These are phyloP conservation scores for Raffaelea albimanens DNA, from an alignment of 2,329 filamentous ascomycete species.

Conservation along the genomic window DNA sequence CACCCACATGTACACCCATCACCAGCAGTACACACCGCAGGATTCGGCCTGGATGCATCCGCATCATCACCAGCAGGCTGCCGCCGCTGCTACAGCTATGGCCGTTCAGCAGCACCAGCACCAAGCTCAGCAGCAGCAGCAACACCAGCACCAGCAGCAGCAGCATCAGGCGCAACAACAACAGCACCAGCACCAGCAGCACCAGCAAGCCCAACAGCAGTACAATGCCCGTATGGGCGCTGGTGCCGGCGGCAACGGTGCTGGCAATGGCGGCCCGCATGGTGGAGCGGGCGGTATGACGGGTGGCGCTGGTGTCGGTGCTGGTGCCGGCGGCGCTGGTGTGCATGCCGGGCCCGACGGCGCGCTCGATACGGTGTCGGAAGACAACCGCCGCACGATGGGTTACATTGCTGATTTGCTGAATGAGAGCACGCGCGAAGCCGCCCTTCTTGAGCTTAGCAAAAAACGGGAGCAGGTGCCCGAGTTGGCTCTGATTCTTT, in stretches of 20 bases:
- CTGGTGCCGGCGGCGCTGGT: slow-evolving; percentile 34
- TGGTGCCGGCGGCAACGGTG: slow-evolving; percentile 30
- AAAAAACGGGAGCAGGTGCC: slow-evolving; percentile 98
- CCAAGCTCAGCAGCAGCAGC: slow-evolving; percentile 50
- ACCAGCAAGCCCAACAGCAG: slow-evolving; percentile 55
- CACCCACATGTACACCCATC: slow-evolving; percentile 57
- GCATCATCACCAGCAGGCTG: slow-evolving; percentile 48
- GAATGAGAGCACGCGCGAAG: slow-evolving; percentile 78
- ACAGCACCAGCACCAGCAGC: slow-evolving; percentile 47
- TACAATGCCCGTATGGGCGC: slow-evolving; percentile 43
- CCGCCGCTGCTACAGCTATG: slow-evolving; percentile 42
- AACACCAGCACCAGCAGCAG: slow-evolving; percentile 50
- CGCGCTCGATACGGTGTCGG: slow-evolving; percentile 58
- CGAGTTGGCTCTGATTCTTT: slow-evolving; percentile 88
- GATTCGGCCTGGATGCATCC: slow-evolving; percentile 61
- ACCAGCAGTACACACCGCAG: slow-evolving; percentile 56
- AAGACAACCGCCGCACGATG: slow-evolving; percentile 89
- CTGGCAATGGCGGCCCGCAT: slow-evolving; percentile 34
- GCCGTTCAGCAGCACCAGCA: slow-evolving; percentile 34
- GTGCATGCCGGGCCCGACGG: slow-evolving; percentile 41
- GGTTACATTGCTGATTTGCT: slow-evolving; percentile 87
- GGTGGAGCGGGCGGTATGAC: slow-evolving; percentile 33
- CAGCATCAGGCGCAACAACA: slow-evolving; percentile 45
- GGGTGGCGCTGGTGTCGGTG: slow-evolving; percentile 40
- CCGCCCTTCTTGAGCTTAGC: slow-evolving; percentile 86